Evolutionary conservation across 176 grass and related monocot species (phyloP), one percentile per base, ranked within the genome.

Genomic region (Oryza punctata): DNA sequence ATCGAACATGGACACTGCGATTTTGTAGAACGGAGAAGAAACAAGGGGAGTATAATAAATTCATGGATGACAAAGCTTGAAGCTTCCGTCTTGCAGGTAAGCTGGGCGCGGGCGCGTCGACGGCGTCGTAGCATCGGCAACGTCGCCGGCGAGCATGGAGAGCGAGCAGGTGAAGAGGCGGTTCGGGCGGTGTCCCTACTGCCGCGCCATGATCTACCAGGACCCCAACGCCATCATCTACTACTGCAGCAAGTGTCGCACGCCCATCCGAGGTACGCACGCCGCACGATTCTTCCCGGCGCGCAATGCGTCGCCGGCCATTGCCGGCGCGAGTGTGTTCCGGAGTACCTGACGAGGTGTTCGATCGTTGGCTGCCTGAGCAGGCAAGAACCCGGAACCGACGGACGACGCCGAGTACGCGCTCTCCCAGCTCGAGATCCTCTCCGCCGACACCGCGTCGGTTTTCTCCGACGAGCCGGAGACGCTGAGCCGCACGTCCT

Each of bases 131-230:
- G 40, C 40, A 41, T 41, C 40, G 40, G 40, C 40, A 10, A 41
- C 40, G 40, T 41, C 40, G 7, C 38, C 69, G 38, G 10, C 23
- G 38, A 12, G 4, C 64, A 90, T 90, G 89, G 61, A 78, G 79
- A 68, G 46, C 63, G 79, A 69, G 12, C 73, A 70, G 80, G 80
- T 65, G 74, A 90, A 83, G 75, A 60, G 54, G 80, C 84, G 84
- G 75, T 90, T 90, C 75, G 84, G 84, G 84, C 89, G 89, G 75
- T 90, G 89, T 69, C 89, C 89, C 3, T 90, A 84, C 80, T 90
- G 89, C 89, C 89, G 84, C 80, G 63, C 89, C 84, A 90, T 90
- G 89, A 84, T 90, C 89, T 90, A 90, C 80, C 89, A 87, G 75
- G 84, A 90, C 49, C 84, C 85, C 47, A 87, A 37, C 63, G 89